phyloP scores from a whole-genome alignment of 495 filamentous ascomycete genomes.

The Podospora pseudopauciseta region DNA sequence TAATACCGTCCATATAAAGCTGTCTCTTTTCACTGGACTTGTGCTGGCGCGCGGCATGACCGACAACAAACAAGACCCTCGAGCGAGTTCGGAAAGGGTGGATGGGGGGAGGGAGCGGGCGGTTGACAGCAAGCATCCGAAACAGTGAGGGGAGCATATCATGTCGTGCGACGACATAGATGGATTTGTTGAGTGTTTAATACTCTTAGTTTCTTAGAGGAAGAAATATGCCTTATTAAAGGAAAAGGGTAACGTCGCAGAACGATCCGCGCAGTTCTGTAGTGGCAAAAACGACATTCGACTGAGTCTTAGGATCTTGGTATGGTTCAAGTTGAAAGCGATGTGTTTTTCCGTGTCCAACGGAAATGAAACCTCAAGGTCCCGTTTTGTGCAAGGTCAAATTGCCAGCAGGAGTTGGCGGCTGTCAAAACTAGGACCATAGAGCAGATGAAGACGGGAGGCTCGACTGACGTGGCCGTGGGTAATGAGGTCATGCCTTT shows the following conservation, averaged over 20 bases:
- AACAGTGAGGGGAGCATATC: background rate
- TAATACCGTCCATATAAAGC: background rate
- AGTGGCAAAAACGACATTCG: background rate
- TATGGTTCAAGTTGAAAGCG: background rate
- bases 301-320: background rate
- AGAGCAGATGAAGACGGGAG: background rate
- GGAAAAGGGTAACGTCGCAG: background rate
- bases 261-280: background rate
- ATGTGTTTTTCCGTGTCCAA: background rate
- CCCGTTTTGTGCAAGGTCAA: background rate
- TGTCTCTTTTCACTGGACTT: too few species aligned
- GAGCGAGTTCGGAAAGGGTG: background rate
- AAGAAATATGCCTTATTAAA: background rate
- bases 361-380: background rate
- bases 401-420: background rate
- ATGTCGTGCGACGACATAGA: background rate
- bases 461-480: background rate
- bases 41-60: background rate
- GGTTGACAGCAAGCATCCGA: background rate
- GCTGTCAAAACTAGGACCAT: background rate
- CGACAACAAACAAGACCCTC: background rate
- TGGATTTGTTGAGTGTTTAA: background rate
- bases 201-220: too few species aligned
- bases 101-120: background rate
- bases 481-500: background rate